Base-by-base conservation (phyloP, 1,284 basidiomycete genomes). In the Mycena sp. region DNA sequence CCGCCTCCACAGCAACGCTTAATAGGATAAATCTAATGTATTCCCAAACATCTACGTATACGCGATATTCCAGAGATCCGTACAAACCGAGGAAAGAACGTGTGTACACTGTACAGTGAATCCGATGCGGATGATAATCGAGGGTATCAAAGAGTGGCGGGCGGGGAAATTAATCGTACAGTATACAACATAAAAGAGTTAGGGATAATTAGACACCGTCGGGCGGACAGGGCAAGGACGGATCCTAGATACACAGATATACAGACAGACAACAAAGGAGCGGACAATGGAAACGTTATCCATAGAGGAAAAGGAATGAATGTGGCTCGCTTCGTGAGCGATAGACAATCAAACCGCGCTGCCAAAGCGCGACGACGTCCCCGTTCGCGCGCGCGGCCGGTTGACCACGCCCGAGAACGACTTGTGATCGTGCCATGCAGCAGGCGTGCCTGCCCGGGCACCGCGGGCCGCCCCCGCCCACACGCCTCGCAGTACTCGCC, bases 341-440 rank as follows among this genome's bases (percentile, higher is more conserved):
- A 32, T 37, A 37, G 19, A 3, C 9, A 0, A 28, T 74, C 76
- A 83, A 37, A 83, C 77, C 37, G 78, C 80, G 64, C 81, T 85
- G 19, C 82, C 86, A 72, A 90, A 90, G 29, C 89, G 85, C 46
- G 87, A 79, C 41, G 83, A 77, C n/a, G 69, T 71, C n/a, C 87
- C 88, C 19, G 88, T 90, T 54, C 85, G 84, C 51, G 86, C 87
- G 70, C 91, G 81, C 2, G 89, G 88, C 59, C 92, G 80, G 72
- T 92, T 84, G 48, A 93, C 81, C 14, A 92, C 80, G 29, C 85
- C 78, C 37, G 67, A 66, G 74, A 61, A 76, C 37, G 54, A 26
- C 40, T 69, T 64, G 53, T 67, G 58, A 40, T 65, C 63, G 21
- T 70, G 72, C 29, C 19, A 12, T 17, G 67, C 69, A 25, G 25